Evolutionary conservation across 495 filamentous ascomycete genomes (phyloP), one percentile per base, ranked within the genome.

Genomic region (Chaetomium fimeti): DNA sequence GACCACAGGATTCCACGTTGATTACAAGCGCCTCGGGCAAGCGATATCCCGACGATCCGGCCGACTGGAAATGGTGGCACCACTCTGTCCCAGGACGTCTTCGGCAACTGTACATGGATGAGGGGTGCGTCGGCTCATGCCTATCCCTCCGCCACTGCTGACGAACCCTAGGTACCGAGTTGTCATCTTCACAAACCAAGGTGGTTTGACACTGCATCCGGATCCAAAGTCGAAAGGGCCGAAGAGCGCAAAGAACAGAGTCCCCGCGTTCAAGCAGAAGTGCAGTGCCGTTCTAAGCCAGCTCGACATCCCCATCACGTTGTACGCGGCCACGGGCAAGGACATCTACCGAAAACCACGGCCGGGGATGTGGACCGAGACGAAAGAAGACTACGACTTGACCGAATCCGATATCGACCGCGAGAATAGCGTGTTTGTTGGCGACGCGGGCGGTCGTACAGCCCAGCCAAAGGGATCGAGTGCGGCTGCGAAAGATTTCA

Each of bases 1-100:
- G 9, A 42, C 43, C 54, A 29, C 57, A 94, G 88, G 94, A 97
- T 75, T 93, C 89, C 47, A 99, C 95, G 7, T 74, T 99, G 18
- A 91, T 98, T 61, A 78, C 79, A 5, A 88, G 90, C 0, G 79
- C 83, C 0, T 96, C 94, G 0, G 93, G 93, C 6, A 94, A 91
- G 71, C 86, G 82, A 29, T 93, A 92, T 64, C 82, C 86, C 7
- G 83, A 81, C 66, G 85, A 86, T 64, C 82, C 86, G 0, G 75
- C 80, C 5, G 94, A 98, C 74, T 99, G 94, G 94, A 90, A 89
- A 76, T 99, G 94, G 94, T 98, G 93, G 93, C 80, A 96, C 71
- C 51, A 76, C 12, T 82, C 74, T 20, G 90, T 97, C 1, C 91
- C 91, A 1, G 74, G 71, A 0, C 83, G 75, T 15, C 66, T 98